Base-by-base conservation (phyloP, 2,329 filamentous ascomycete genomes). In the Talaromyces amestolkiae region DNA sequence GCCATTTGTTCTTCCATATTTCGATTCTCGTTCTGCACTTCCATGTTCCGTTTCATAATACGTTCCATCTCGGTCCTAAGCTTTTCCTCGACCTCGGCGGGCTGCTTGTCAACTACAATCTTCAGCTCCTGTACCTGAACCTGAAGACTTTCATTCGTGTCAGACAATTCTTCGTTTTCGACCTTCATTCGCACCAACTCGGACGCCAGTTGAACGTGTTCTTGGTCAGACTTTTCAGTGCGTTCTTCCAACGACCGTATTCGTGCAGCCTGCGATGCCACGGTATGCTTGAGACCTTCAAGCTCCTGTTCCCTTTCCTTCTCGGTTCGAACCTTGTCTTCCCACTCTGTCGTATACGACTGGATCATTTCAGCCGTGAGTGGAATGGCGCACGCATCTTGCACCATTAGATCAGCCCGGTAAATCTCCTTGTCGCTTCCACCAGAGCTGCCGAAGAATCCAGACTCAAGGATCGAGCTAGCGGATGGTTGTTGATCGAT, bases 401-500 rank as follows among this genome's bases (percentile, higher is more conserved):
- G 90, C 15, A 99, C 92, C 67, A 99, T 87, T 71, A 95, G 88
- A 76, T 99, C 95, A 17, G 95, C 95, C 59, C 93, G 89, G 76
- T 99, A 99, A 7, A 99, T 87, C 75, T 97, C 95, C 78, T 97
- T 97, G 75, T 99, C 95, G 13, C 92, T 86, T 70, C 88, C 89
- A 39, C 91, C 93, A 27, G 92, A 94, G 75, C 90, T 94, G 67
- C 95, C 95, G 74, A 99, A 99, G 83, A 99, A 99, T 15, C 95
- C 95, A 51, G 93, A 96, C 77, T 99, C 95, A 0, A 98, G 86
- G 58, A 99, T 90, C 17, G 93, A 97, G 60, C 89, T 93, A n/a
- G 93, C 89, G 2, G 93, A 96, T 0, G 95, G 95, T 8, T 93
- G 87, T 71, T 93, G 91, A 78, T 99, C 95, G 68, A 99, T 97